Conservation (phyloP, 345 rosid species). For the Trapa incisa region DNA sequence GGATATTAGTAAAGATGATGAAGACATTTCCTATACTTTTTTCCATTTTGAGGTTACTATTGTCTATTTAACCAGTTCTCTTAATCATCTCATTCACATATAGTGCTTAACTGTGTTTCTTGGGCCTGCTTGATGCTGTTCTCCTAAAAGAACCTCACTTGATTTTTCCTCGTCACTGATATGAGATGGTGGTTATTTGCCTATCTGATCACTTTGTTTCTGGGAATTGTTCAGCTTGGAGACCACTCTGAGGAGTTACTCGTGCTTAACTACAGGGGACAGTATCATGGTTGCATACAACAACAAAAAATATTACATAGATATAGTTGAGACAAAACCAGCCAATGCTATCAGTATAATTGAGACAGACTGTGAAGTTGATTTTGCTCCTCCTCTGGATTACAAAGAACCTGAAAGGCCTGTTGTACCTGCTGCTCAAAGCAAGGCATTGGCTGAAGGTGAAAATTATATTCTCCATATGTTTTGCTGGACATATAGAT, state of each 20-base stretch:
- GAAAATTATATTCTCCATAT: slow-evolving; percentile 1
- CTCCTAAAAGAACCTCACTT: neutral
- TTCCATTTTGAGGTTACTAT: no score
- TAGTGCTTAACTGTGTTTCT: neutral
- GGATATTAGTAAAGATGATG: neutral
- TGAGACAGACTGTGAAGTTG: slow-evolving; percentile 99
- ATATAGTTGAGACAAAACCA: slow-evolving; percentile 88
- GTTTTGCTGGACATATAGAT: neutral
- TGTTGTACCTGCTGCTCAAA: slow-evolving; percentile 22
- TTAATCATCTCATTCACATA: neutral
- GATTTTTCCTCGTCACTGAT: neutral
- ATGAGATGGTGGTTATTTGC: neutral
- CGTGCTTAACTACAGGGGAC: slow-evolving; percentile 93
- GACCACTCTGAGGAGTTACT: slow-evolving; percentile 89
- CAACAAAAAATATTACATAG: slow-evolving; percentile 93
- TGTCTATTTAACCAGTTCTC: no score
- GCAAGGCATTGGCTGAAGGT: slow-evolving; percentile 63
- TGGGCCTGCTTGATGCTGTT: neutral
- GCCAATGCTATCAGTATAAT: slow-evolving; percentile 88
- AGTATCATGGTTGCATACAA: slow-evolving; percentile 98
- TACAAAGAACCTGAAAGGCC: slow-evolving; percentile 93
- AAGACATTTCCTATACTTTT: neutral
- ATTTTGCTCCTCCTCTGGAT: slow-evolving; percentile 97
- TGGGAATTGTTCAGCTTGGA: slow-evolving; percentile 56
- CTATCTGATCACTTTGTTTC: neutral